Percentiles rank a stretch among this genome's conserved stretches.
phyloP scores from a whole-genome alignment of 1,139 yeast genomes.

The Taphrina sp. region DNA sequence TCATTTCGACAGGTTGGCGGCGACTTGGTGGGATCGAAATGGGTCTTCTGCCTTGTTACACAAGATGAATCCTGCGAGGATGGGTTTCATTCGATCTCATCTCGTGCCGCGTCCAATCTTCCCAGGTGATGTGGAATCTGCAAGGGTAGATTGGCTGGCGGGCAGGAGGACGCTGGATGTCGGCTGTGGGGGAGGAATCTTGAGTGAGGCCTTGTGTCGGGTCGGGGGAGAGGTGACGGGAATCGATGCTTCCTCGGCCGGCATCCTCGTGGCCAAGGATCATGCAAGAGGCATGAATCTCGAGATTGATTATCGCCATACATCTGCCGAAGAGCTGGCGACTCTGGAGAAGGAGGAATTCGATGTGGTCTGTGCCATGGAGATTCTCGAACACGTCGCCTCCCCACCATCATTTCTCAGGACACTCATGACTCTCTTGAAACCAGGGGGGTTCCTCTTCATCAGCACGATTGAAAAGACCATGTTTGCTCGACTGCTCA shows the following conservation, averaged over 20 bases:
- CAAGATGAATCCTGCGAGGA: conserved; percentile 83
- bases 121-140: conserved; percentile 41
- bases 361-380: conserved; percentile 87
- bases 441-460: conserved; percentile 81
- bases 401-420: conserved; percentile 70
- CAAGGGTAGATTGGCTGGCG: conserved; percentile 12
- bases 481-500: conserved; percentile 84
- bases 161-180: conserved; percentile 70
- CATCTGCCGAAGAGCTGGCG: conserved; percentile 55
- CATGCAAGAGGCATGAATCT: conserved; percentile 53
- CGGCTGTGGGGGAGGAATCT: conserved; percentile 97
- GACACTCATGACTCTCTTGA: conserved; percentile 64
- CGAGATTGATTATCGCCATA: conserved; percentile 60
- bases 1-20: conserved; percentile 82
- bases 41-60: conserved; percentile 93
- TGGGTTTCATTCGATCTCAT: conserved; percentile 64
- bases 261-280: conserved; percentile 69
- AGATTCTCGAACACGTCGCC: conserved; percentile 90
- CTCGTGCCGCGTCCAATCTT: conserved; percentile 1
- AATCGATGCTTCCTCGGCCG: conserved; percentile 80
- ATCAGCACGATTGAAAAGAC: conserved; percentile 91
- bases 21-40: conserved; percentile 92
- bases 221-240: conserved; percentile 69
- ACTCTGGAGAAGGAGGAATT: conserved; percentile 44
- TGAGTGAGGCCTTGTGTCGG: conserved; percentile 83